Conservation (phyloP, 441 rosid genomes). For the Hura crepitans region DNA sequence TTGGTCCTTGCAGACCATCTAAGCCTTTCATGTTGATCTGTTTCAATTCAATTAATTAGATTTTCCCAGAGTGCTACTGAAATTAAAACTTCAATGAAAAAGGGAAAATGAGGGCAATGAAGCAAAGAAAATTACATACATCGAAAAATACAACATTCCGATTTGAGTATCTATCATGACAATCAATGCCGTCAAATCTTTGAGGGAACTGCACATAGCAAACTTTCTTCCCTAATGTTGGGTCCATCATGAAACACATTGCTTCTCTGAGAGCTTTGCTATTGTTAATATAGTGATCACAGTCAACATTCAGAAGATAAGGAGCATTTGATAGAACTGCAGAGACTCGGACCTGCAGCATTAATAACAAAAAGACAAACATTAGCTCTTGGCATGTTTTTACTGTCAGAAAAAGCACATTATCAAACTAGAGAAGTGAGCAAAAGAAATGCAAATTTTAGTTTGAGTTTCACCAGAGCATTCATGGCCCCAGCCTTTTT, state of each 20-base stretch:
- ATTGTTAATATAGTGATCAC: constrained; percentile 94
- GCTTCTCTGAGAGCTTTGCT: constrained; percentile 95
- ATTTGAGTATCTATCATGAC: constrained; percentile 86
- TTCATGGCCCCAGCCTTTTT: constrained; percentile 99
- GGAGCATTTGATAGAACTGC: constrained; percentile 92
- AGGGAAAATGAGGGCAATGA: neutral
- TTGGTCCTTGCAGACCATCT: constrained; percentile 99
- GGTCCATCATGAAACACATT: constrained; percentile 99
- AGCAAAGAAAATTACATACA: constrained; percentile 42
- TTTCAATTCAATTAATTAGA: constrained; percentile 16
- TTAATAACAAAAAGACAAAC: constrained; percentile 13
- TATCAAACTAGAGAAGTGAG: neutral
- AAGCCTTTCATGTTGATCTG: constrained; percentile 98
- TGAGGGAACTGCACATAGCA: constrained; percentile 97
- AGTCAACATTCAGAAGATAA: constrained; percentile 83
- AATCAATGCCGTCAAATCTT: constrained; percentile 93
- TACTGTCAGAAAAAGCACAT: neutral
- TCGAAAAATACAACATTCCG: constrained; percentile 93
- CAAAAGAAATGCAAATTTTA: neutral
- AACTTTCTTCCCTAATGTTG: constrained; percentile 76
- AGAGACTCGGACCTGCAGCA: constrained; percentile 74
- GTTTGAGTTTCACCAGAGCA: constrained; percentile 47
- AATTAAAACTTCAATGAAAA: neutral
- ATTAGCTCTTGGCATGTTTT: constrained; percentile 1
- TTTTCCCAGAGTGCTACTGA: neutral